A percentile compares a stretch with the other conserved stretches of the same genome.
These are phyloP conservation scores for Geotrichum histeridarum DNA, from an alignment of 1,139 yeast genomes.

Conservation along the genomic window DNA sequence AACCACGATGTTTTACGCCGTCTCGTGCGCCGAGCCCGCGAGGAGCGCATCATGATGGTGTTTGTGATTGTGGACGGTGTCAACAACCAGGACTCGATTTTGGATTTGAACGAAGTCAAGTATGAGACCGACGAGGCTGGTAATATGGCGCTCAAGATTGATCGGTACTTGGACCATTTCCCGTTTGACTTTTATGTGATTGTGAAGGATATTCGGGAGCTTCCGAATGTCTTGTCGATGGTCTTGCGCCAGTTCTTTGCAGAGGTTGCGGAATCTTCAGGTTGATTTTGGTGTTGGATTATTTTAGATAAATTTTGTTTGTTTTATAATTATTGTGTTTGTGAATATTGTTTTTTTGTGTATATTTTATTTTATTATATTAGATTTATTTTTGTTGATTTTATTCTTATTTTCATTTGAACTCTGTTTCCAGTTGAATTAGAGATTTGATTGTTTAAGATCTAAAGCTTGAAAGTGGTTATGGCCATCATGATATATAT, in stretches of 20 bases:
- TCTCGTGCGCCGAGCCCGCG: conserved; percentile 86
- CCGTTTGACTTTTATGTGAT: conserved; percentile 96
- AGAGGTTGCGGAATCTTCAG: conserved; percentile 46
- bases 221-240: conserved; percentile 86
- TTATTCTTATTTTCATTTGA: not conserved
- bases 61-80: conserved; percentile 92
- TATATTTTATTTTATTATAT: not conserved
- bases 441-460: not conserved
- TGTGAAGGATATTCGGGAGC: conserved; percentile 79
- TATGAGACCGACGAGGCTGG: conserved; percentile 71
- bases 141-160: conserved; percentile 66
- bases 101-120: conserved; percentile 91
- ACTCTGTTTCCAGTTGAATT: not conserved
- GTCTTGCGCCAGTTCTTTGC: conserved; percentile 89
- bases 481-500: too few species aligned
- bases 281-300: not conserved
- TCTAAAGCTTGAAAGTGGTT: too few species aligned
- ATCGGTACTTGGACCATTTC: conserved; percentile 83
- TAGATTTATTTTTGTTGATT: not conserved
- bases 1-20: conserved; percentile 79
- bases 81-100: conserved; percentile 73
- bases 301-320: not conserved
- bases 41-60: conserved; percentile 88
- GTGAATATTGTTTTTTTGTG: conserved; percentile 1
- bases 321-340: not conserved